Base-by-base conservation (phyloP, 1,139 yeast genomes). In the Kluyveromyces sp. region DNA sequence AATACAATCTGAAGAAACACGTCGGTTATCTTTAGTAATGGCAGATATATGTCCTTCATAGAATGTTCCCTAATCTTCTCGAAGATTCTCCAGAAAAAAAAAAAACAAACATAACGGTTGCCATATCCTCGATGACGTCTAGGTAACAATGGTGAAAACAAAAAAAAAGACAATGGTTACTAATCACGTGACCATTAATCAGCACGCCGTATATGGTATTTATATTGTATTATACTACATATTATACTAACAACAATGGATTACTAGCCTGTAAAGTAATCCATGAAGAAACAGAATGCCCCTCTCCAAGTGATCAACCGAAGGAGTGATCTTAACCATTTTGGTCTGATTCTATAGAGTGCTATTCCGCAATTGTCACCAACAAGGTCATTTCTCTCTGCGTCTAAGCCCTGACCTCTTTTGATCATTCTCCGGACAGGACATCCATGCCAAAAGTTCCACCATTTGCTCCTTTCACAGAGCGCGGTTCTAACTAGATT, bases 391-490 rank as follows among this genome's bases (percentile, higher is more conserved):
- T 89, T 96, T 50, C 84, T 79, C 59, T 90, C 97, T 25, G 87
- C 78, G 48, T 61, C 65, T 32, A 64, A 45, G 0, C 97, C 97
- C 54, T 84, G 79, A 0, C 97, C 97, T 74, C 85, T 78, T 51
- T 84, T 79, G 45, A 85, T 78, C 55, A 80, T 79, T 45, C 77
- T 73, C 47, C 96, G 70, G 3, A 90, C 79, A 25, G 83, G 83
- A 65, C 98, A 92, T 1, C 88, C 83, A 50, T 75, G 75, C 71
- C 79, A 71, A 41, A 73, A 55, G 62, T 83, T 82, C 85, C 88
- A 83, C 96, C 96, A 87, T 63, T 88, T 89, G 49, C 79, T 73
- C 41, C 94, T 69, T 63, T 89, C 95, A 62, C 98, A 92, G 1
- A 94, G 81, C 21, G 78, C 74, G 2, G 70, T 63, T 47, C 97